phyloP scores from a whole-genome alignment of 2,329 filamentous ascomycete species.

The Trichoderma koningii region DNA sequence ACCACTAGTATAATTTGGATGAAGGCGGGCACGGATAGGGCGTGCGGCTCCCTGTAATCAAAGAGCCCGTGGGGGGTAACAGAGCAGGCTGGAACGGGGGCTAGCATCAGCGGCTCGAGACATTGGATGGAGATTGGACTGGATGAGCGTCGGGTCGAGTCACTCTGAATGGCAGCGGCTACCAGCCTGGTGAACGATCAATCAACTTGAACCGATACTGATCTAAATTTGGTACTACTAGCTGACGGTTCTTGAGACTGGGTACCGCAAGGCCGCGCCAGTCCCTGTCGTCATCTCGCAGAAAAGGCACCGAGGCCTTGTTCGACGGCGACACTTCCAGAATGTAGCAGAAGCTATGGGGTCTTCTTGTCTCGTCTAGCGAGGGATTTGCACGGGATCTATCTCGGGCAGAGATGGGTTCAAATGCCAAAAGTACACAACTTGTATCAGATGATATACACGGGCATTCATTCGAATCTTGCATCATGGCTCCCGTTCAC shows the following conservation, averaged over 20 bases:
- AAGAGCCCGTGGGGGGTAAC: no score
- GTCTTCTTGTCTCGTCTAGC: no score
- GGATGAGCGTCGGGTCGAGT: neutral
- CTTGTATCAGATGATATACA: no score
- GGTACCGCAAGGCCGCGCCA: slow-evolving; percentile 14
- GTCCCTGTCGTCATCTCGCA: slow-evolving; percentile 25
- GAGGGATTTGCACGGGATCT: no score
- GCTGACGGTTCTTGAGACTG: neutral
- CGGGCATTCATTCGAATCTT: no score
- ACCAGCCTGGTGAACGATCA: neutral
- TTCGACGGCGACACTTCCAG: slow-evolving; percentile 6
- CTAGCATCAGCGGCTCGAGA: neutral
- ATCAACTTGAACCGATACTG: no score
- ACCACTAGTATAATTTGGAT: neutral
- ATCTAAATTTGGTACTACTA: no score
- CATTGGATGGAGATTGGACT: neutral
- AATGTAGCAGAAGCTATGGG: slow-evolving; percentile 15
- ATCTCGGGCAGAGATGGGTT: no score
- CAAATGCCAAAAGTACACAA: no score
- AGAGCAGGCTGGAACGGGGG: no score
- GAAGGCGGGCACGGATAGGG: neutral
- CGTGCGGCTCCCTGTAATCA: slow-evolving; percentile 2
- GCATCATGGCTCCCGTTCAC: no score
- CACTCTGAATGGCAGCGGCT: neutral
- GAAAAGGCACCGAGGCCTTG: slow-evolving; percentile 5